Evolutionary conservation across 352 stramenopile genomes (phyloP).

Genomic region (Peronosclerospora sorghi): DNA sequence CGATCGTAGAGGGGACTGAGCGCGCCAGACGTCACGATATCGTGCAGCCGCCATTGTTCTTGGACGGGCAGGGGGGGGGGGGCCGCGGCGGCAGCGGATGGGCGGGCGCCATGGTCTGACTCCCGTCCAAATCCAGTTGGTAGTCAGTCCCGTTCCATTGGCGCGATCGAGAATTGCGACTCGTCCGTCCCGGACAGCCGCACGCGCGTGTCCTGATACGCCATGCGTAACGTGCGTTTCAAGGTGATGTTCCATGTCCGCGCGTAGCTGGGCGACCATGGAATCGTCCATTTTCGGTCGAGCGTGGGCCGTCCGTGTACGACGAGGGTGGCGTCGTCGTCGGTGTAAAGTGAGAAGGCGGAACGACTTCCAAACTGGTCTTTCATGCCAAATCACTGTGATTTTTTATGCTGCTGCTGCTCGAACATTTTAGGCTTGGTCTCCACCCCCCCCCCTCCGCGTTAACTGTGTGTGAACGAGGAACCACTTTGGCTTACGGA

Average conservation of each 20-base stretch:
- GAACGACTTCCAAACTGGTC: too few relatives aligned
- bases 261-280: constrained; percentile 16
- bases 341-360: too few relatives aligned
- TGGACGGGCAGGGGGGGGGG: constrained; percentile 17
- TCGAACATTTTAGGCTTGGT: too few relatives aligned
- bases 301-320: constrained; percentile 4
- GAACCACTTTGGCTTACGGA: too few relatives aligned
- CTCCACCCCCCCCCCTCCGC: too few relatives aligned
- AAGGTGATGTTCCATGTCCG: constrained; percentile 22
- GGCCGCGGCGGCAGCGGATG: constrained; percentile 35
- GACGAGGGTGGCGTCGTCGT: neutral
- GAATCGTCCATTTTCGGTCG: constrained; percentile 16
- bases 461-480: too few relatives aligned
- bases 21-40: constrained; percentile 30
- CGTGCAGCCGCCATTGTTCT: constrained; percentile 26
- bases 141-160: constrained; percentile 40
- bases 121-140: constrained; percentile 32
- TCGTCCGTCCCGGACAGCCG: constrained; percentile 13
- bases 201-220: constrained; percentile 9
- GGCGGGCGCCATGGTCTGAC: constrained; percentile 24
- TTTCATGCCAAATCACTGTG: too few relatives aligned
- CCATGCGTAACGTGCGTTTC: constrained; percentile 15
- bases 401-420: too few relatives aligned
- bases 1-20: constrained; percentile 37
- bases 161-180: constrained; percentile 23